Evolutionary conservation across 768 basidiomycete species (phyloP).

Genomic region (Steccherinum ochraceum): DNA sequence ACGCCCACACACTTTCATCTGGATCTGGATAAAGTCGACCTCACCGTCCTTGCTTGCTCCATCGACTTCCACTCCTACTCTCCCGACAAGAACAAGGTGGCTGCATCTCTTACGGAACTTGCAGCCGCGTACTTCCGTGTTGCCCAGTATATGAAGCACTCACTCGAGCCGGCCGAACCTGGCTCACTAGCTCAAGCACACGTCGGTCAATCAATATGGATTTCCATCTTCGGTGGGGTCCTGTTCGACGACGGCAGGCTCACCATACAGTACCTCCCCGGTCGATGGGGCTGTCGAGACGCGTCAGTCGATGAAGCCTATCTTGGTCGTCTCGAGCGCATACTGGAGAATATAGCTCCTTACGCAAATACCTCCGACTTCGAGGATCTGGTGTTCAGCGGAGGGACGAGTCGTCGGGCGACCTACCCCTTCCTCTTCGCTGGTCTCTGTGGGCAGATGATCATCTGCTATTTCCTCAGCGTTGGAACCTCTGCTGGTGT

Average conservation of each 20-base stretch:
- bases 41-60: constrained; percentile 15
- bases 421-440: constrained; percentile 20
- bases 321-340: neutral
- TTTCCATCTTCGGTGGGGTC: neutral
- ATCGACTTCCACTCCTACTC: constrained; percentile 27
- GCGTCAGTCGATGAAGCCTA: constrained; percentile 12
- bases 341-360: neutral
- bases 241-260: neutral
- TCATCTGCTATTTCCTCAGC: constrained; percentile 23
- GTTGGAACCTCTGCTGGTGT: constrained; percentile 22
- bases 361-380: neutral
- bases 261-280: neutral
- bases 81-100: constrained; percentile 16
- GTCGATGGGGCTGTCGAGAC: neutral
- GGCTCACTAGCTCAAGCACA: neutral
- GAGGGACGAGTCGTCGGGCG: neutral
- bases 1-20: no score
- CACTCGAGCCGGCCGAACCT: no score
- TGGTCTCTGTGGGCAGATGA: constrained; percentile 19
- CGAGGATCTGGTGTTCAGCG: neutral
- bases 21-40: constrained; percentile 9
- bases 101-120: neutral
- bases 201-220: neutral
- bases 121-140: neutral
- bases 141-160: neutral